A percentile compares a stretch with the other conserved stretches of the same genome.
Conservation (phyloP, 2,329 filamentous ascomycete genomes). For the Dryadomyces quercus-mongolicae region DNA sequence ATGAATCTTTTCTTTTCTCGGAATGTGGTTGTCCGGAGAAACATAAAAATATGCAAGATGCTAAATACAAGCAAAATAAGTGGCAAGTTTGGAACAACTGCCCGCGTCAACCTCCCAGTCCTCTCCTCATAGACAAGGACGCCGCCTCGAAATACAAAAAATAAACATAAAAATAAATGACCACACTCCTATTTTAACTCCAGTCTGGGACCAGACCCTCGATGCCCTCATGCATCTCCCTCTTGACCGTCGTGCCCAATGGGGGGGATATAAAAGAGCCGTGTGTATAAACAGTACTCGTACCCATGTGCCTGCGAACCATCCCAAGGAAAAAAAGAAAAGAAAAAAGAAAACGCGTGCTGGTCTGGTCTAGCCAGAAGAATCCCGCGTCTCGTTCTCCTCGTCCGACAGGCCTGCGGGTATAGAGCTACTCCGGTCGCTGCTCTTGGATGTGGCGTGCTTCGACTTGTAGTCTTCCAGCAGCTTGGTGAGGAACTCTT, state of each 20-base stretch:
- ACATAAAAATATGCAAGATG: too few species aligned
- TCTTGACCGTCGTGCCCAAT: not conserved
- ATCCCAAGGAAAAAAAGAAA: not conserved
- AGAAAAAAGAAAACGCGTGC: not conserved
- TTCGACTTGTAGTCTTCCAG: slow-evolving; percentile 34
- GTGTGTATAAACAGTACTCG: not conserved
- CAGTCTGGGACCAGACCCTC: not conserved
- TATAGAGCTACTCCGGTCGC: slow-evolving; percentile 18
- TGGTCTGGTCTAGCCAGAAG: slow-evolving; percentile 9
- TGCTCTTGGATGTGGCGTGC: slow-evolving; percentile 4
- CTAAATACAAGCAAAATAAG: too few species aligned
- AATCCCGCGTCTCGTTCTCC: slow-evolving; percentile 16
- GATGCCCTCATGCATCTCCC: not conserved
- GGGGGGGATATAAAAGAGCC: not conserved
- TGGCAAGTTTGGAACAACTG: too few species aligned
- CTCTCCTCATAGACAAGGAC: too few species aligned
- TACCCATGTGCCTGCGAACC: not conserved
- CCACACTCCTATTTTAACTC: not conserved
- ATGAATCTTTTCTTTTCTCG: too few species aligned
- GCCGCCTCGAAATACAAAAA: too few species aligned
- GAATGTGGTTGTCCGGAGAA: too few species aligned
- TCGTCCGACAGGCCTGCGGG: slow-evolving; percentile 13
- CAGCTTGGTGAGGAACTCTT: slow-evolving; percentile 35
- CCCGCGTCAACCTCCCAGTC: too few species aligned
- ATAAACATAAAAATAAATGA: too few species aligned